Conservation (phyloP, 169 alveolate species). For the Plasmodium ovale region DNA sequence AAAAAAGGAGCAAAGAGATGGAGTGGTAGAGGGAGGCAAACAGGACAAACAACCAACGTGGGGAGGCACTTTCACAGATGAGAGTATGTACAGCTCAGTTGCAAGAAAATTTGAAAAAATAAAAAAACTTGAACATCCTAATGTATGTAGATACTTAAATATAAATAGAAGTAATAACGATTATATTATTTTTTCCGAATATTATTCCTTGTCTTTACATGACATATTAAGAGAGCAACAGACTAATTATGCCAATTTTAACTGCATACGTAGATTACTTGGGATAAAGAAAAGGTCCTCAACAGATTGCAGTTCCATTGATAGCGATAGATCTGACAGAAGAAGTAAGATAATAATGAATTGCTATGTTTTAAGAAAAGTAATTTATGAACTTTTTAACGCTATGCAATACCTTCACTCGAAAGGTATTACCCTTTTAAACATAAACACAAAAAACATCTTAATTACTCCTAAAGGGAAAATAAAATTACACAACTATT, state of each 20-base stretch:
- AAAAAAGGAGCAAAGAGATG: not conserved
- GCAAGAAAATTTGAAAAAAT: conserved; percentile 57
- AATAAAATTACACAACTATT: conserved; percentile 50
- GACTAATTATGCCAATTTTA: conserved; percentile 2
- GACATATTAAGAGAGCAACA: conserved; percentile 33
- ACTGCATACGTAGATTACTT: not conserved
- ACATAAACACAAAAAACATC: conserved; percentile 14
- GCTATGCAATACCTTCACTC: conserved; percentile 52
- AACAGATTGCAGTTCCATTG: not conserved
- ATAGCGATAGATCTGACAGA: not conserved
- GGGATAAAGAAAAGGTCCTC: not conserved
- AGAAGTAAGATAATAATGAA: conserved; percentile 29
- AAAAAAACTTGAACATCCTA: conserved; percentile 38
- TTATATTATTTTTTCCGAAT: conserved; percentile 40
- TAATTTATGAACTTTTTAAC: conserved; percentile 10
- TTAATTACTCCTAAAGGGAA: conserved; percentile 34
- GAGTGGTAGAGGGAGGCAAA: too few relatives aligned
- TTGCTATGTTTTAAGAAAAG: conserved; percentile 1
- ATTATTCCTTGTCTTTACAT: conserved; percentile 31
- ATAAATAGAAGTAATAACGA: conserved; percentile 29
- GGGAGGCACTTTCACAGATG: not conserved
- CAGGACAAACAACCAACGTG: not conserved
- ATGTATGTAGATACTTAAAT: conserved; percentile 47
- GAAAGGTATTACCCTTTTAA: not conserved
- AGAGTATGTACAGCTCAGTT: conserved; percentile 20